A percentile compares a stretch with the other conserved stretches of the same genome.
Evolutionary conservation across 495 filamentous ascomycete species (phyloP).

Genomic region (Daldinia grandis): DNA sequence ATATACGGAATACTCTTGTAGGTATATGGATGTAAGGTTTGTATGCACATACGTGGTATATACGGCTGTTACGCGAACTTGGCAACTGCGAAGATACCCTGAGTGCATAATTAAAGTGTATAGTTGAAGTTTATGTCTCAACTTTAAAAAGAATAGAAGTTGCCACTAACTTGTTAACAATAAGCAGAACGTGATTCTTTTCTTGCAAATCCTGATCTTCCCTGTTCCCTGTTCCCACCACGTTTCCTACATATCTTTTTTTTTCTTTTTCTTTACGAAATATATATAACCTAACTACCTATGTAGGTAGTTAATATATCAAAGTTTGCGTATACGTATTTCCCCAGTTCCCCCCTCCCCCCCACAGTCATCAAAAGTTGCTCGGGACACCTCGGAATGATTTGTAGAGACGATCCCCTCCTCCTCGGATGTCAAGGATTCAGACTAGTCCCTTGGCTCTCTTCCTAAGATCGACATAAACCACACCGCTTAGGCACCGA

Average conservation of each 20-base stretch:
- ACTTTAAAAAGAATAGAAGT: not conserved
- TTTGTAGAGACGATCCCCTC: not conserved
- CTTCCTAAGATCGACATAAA: constrained; percentile 26
- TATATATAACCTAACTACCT: too few relatives aligned
- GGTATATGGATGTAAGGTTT: not conserved
- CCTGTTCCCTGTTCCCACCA: not conserved
- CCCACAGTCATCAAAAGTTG: not conserved
- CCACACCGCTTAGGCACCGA: constrained; percentile 28
- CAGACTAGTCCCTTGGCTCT: constrained; percentile 25
- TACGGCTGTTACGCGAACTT: not conserved
- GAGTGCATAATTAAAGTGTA: not conserved
- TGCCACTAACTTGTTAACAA: not conserved
- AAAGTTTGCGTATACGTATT: not conserved
- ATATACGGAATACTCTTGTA: not conserved
- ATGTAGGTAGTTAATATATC: too few relatives aligned
- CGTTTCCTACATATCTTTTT: too few relatives aligned
- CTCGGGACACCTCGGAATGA: not conserved
- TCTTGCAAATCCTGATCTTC: not conserved
- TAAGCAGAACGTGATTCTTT: not conserved
- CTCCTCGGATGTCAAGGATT: not conserved
- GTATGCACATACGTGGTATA: not conserved
- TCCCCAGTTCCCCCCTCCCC: not conserved
- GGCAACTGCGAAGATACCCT: not conserved
- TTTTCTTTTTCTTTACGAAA: not conserved
- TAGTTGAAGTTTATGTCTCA: not conserved